These are phyloP conservation scores for Comarum palustre DNA, from an alignment of 306 rosid genomes.

Conservation along the genomic window DNA sequence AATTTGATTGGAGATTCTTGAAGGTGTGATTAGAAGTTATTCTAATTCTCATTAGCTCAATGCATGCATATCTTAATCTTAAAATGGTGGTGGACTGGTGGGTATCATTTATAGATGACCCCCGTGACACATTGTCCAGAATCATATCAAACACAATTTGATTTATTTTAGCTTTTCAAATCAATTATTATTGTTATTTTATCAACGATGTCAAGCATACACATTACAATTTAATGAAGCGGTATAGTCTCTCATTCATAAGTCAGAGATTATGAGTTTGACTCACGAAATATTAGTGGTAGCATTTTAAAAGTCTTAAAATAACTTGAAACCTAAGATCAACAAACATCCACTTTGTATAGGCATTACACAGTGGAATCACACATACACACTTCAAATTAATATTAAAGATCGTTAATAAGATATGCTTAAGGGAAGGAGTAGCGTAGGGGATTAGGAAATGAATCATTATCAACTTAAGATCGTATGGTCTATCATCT, in stretches of 20 bases:
- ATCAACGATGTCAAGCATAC: no score
- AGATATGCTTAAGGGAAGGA: not conserved
- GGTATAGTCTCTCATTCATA: no score
- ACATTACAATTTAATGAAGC: no score
- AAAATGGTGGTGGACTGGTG: constrained; percentile 30
- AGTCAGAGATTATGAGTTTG: no score
- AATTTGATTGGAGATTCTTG: constrained; percentile 5
- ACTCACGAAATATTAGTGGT: no score
- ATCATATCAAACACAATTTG: constrained; percentile 39
- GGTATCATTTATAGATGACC: constrained; percentile 31
- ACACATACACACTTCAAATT: not conserved
- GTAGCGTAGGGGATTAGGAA: constrained; percentile 25
- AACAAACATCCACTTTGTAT: not conserved
- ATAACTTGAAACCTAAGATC: constrained; percentile 12
- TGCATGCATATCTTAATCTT: not conserved
- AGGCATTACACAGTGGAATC: constrained; percentile 17
- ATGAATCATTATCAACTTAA: not conserved
- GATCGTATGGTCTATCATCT: constrained; percentile 4
- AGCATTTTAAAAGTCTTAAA: no score
- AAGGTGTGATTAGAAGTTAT: constrained; percentile 7
- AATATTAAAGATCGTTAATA: not conserved
- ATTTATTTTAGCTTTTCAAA: not conserved
- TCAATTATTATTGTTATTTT: not conserved
- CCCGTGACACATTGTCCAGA: constrained; percentile 41
- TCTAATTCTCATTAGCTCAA: constrained; percentile 1